Base-by-base conservation (phyloP, 2,329 filamentous ascomycete species). In the Pseudogymnoascus sp. region DNA sequence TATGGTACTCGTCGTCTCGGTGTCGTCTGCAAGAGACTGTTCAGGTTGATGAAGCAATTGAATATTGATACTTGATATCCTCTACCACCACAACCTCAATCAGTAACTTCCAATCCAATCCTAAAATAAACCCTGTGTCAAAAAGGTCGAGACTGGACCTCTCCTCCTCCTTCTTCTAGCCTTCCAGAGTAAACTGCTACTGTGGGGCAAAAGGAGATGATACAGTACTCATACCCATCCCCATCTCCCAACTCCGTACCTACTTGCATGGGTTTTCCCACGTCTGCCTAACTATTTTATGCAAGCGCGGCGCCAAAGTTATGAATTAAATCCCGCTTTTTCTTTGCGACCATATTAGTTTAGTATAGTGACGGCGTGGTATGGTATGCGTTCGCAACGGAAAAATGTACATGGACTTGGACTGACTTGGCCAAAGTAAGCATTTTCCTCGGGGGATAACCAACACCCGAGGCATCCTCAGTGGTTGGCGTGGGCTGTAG, bases 221-320 rank as follows among this genome's bases (percentile, higher is more conserved):
- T 31, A 54, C 48, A 54, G 48, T 31, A 31, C 14, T 14, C 28
- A 31, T 31, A 31, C 5, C 4, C 21, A 48, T 45, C 43, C 21
- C 19, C 11, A n/a, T 21, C 11, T 48, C 43, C 43, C 45, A 51
- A n/a, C 21, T 25, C 45, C 45, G 45, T 51, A 14, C 37, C 28
- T 31, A 11, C 28, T 31, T 31, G 4, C 28, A 31, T 31, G 28
- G 28, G 23, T 4, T 31, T 10, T 31, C 13, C 45, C 23, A 31
- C 14, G 48, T 54, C 48, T 54, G 48, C 48, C 48, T 54, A 54
- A 54, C 25, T 10, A n/a, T 16, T 54, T 54, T 54, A 54, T 54
- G 48, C 48, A 54, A 2, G 16, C 4, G 3, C n/a, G n/a, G 8
- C 10, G 48, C 5, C n/a, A 31, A 5, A 31, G 14, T 54, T 54